Base-by-base conservation (phyloP, 2,329 filamentous ascomycete genomes). In the Colletotrichum sp. region DNA sequence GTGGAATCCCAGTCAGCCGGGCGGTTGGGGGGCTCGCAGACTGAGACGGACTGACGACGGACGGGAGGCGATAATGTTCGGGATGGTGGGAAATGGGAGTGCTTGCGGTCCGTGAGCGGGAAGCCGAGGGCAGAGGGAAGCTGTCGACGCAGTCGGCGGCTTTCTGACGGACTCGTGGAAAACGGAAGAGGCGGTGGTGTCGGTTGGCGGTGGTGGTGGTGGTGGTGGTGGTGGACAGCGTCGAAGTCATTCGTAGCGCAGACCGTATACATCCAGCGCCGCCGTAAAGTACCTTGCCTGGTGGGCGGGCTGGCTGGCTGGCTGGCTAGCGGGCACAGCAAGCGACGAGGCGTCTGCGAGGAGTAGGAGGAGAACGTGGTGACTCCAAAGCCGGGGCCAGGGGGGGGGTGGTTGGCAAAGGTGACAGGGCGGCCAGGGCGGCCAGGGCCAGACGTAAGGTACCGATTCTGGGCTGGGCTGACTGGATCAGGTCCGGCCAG, bases 1-100 rank as follows among this genome's bases (percentile, higher is more conserved):
- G 72, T 60, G 64, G 36, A 43, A 73, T 73, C 69, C 73, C 73
- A 75, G 73, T 68, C 70, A 75, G 73, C 70, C 56, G 62, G 70
- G 73, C 73, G 73, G 73, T 65, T 75, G 73, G 73, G 69, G 43
- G 72, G 39, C 28, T 65, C 13, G 39, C 71, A 60, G 34, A 39
- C 71, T 43, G 52, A 36, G 69, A 72, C 69, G 62, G 72, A 56
- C 39, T 72, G 55, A 30, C 62, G 32, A 75, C 39, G 70, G 69
- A 55, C 68, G 62, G 69, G 32, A 75, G 43, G 62, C 62, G 30
- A 75, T 30, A 66, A 34, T 61, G 32, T 36, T 43, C 55, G 61
- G 61, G 36, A 66, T 32, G 61, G 61, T 66, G 68, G 25, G 56
- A 43, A 64, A 67, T 67, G 56, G 32, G 56, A 28, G 28, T 36